These are phyloP conservation scores for Globisporangium paddicum DNA, from an alignment of 352 stramenopile genomes.

Conservation along the genomic window DNA sequence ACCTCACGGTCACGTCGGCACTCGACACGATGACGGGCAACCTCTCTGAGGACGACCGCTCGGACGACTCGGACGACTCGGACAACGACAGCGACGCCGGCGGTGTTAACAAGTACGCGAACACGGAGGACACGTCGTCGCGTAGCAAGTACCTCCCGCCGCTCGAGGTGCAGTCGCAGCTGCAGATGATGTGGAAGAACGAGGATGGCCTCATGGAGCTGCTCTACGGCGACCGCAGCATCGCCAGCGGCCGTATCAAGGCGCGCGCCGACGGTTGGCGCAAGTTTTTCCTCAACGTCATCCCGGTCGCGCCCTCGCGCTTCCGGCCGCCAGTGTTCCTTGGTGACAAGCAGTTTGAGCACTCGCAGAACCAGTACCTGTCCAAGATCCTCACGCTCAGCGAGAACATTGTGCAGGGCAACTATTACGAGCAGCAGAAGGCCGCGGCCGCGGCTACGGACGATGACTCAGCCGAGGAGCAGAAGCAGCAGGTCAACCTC, in stretches of 20 bases:
- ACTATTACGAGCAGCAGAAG: conserved; percentile 55
- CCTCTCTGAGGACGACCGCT: conserved; percentile 37
- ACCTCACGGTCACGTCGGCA: conserved; percentile 74
- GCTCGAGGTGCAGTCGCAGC: conserved; percentile 94
- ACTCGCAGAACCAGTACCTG: conserved; percentile 96
- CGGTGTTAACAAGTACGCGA: conserved; percentile 28
- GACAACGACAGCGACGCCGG: conserved; percentile 52
- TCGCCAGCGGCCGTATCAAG: conserved; percentile 54
- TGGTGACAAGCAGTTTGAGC: conserved; percentile 95
- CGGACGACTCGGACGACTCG: conserved; percentile 62
- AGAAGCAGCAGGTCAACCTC: conserved; percentile 71
- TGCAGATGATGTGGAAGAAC: conserved; percentile 94
- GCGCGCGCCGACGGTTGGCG: conserved; percentile 67
- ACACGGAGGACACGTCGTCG: conserved; percentile 56
- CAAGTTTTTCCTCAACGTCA: conserved; percentile 96
- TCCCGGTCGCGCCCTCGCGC: conserved; percentile 95
- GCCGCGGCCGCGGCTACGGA: conserved; percentile 30
- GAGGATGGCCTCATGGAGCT: conserved; percentile 91
- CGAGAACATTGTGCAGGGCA: conserved; percentile 83
- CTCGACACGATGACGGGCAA: conserved; percentile 79
- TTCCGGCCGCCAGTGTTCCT: conserved; percentile 98
- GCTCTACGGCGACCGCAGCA: conserved; percentile 87
- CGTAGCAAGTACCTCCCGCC: conserved; percentile 94
- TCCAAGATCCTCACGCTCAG: conserved; percentile 93
- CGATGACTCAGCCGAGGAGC: conserved; percentile 35